Base-by-base conservation (phyloP, 352 stramenopile genomes). In the Phytophthora pluvialis region DNA sequence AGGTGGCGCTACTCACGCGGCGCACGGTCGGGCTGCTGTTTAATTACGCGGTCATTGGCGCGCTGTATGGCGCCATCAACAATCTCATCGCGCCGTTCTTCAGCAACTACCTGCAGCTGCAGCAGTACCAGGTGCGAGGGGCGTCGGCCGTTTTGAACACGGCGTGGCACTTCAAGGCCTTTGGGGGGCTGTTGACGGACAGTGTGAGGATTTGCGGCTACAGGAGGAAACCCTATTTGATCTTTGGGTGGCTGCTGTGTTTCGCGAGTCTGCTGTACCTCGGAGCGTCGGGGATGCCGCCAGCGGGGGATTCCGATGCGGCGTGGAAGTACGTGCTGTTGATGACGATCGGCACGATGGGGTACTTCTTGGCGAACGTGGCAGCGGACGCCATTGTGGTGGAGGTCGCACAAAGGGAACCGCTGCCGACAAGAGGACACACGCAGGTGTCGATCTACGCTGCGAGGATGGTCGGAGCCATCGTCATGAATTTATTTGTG, bases 361-460 rank as follows among this genome's bases (percentile, higher is more conserved):
- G 90, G 1, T 96, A 93, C 49, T 90, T 97, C 33, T 78, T 96
- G 49, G 87, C 89, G 4, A 93, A 96, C 69, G 83, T 95, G 0
- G 82, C 88, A 26, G 81, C 85, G 13, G 90, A 98, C 68, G 90
- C 81, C 0, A 78, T 95, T 48, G 69, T 91, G 36, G 83, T 97
- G 26, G 82, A 93, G 47, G 62, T 89, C 25, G 79, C 75, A 0
- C 84, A 94, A 43, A 70, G 86, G 25, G 86, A 94, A 38, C 75
- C 84, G 10, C 61, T 90, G 21, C 40, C 51, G 4, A 73, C 61
- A 2, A 80, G 83, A 28, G 86, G 86, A 46, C 71, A 81, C 33
- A 86, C 76, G 15, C 86, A 94, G 58, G 79, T 83, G 33, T 65
- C 72, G 21, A 79, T 73, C 21, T 89, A 84, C 60, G 63, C 67